Conservation (phyloP, 1,284 basidiomycete genomes). For the Pseudozyma hubeiensis region DNA sequence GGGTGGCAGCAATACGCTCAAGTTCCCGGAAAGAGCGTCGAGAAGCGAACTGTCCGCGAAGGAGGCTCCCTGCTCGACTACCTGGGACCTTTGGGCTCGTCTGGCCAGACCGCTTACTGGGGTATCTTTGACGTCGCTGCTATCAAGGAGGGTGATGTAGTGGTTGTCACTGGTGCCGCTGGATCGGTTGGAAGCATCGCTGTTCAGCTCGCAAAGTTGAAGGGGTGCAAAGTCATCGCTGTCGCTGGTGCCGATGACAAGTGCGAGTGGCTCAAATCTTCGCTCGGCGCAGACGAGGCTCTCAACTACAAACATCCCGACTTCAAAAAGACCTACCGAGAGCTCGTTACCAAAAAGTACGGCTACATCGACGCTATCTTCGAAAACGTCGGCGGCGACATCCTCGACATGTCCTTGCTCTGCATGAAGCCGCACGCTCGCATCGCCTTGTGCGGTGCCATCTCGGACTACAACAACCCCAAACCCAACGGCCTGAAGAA, state of each 20-base stretch:
- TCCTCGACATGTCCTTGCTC: slow-evolving; percentile 48
- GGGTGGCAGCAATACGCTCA: slow-evolving; percentile 57
- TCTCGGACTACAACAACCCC: slow-evolving; percentile 71
- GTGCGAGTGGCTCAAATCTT: slow-evolving; percentile 81
- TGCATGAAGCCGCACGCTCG: slow-evolving; percentile 81
- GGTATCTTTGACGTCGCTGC: slow-evolving; percentile 55
- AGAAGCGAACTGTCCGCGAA: slow-evolving; percentile 36
- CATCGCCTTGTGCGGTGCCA: slow-evolving; percentile 81
- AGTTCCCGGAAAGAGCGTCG: slow-evolving; percentile 39
- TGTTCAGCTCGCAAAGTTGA: slow-evolving; percentile 73
- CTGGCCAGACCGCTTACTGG: slow-evolving; percentile 69
- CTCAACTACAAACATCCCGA: slow-evolving; percentile 83
- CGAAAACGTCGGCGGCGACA: slow-evolving; percentile 56
- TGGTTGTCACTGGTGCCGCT: slow-evolving; percentile 62
- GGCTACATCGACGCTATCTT: slow-evolving; percentile 56
- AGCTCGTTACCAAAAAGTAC: slow-evolving; percentile 71
- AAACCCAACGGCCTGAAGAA: slow-evolving; percentile 68
- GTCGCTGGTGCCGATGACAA: slow-evolving; percentile 84
- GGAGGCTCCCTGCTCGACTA: slow-evolving; percentile 57
- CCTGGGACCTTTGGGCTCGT: slow-evolving; percentile 67
- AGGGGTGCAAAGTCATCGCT: slow-evolving; percentile 79
- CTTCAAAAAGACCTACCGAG: slow-evolving; percentile 76
- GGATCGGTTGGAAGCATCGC: slow-evolving; percentile 69
- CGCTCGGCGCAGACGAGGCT: slow-evolving; percentile 83
- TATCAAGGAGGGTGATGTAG: slow-evolving; percentile 53